phyloP scores from a whole-genome alignment of 1,284 basidiomycete species.

The Leccinum fallax region DNA sequence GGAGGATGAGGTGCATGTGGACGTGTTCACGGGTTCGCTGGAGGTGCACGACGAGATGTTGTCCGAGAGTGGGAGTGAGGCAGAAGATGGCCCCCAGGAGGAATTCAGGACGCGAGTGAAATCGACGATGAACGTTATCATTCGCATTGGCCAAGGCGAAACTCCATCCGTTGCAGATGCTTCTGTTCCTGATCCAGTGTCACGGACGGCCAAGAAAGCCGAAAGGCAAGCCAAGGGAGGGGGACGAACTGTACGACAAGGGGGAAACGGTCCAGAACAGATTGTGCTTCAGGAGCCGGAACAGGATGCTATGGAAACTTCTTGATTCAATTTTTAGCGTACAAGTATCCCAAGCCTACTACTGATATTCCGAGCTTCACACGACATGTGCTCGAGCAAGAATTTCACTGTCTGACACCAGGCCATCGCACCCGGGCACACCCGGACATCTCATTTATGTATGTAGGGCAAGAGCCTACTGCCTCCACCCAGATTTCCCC shows the following conservation, averaged over 20 bases:
- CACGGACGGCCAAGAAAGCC: conserved; percentile 15
- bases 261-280: conserved; percentile 17
- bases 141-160: conserved; percentile 63
- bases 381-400: not conserved
- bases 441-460: not conserved
- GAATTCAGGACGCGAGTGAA: conserved; percentile 66
- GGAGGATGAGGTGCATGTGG: conserved; percentile 62
- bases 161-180: conserved; percentile 34
- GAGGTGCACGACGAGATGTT: conserved; percentile 80
- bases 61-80: conserved; percentile 70
- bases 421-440: not conserved
- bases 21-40: conserved; percentile 74
- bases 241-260: conserved; percentile 2
- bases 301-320: conserved; percentile 37
- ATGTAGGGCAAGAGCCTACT: not conserved
- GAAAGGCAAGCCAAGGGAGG: conserved; percentile 16
- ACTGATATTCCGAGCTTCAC: not conserved
- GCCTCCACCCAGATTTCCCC: not conserved
- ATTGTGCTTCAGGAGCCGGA: conserved; percentile 40
- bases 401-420: conserved; percentile 1
- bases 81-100: conserved; percentile 45
- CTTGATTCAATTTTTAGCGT: conserved; percentile 13
- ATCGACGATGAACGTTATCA: conserved; percentile 60
- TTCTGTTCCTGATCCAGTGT: conserved; percentile 1
- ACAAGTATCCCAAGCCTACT: conserved; percentile 1